Percentiles rank a stretch among this genome's conserved stretches.
Evolutionary conservation across 768 basidiomycete genomes (phyloP).

Genomic region (Kwoniella europaea): DNA sequence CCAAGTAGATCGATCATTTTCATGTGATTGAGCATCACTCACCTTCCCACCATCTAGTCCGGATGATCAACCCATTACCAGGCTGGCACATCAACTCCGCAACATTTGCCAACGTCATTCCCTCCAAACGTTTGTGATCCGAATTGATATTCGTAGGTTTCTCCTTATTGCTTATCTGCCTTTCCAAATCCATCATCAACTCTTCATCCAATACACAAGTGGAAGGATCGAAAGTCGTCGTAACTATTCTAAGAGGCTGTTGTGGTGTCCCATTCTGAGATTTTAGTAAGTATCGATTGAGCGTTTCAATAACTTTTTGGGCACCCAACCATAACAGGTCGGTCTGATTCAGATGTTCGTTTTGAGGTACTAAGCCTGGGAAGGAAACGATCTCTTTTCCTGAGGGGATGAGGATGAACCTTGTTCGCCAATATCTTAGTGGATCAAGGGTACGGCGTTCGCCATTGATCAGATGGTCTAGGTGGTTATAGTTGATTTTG

Average conservation of each 20-base stretch:
- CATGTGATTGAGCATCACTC: constrained; percentile 14
- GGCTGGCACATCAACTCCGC: constrained; percentile 61
- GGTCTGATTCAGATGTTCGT: constrained; percentile 71
- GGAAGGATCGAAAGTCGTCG: constrained; percentile 82
- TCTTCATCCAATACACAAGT: constrained; percentile 77
- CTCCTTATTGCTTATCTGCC: constrained; percentile 64
- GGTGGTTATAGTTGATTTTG: constrained; percentile 55
- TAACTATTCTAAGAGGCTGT: constrained; percentile 74
- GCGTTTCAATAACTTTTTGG: constrained; percentile 85
- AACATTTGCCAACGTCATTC: constrained; percentile 69
- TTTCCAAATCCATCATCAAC: constrained; percentile 78
- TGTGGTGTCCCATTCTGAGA: constrained; percentile 55
- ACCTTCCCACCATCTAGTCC: constrained; percentile 82
- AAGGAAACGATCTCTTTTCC: constrained; percentile 65
- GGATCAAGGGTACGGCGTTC: constrained; percentile 67
- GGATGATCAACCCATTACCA: constrained; percentile 75
- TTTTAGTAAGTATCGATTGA: constrained; percentile 82
- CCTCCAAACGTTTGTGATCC: constrained; percentile 60
- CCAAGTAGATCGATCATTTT: too few species aligned
- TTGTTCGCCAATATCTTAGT: constrained; percentile 88
- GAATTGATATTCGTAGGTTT: constrained; percentile 24
- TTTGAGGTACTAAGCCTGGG: constrained; percentile 60
- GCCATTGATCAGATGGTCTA: constrained; percentile 57
- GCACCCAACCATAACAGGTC: constrained; percentile 87
- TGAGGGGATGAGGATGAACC: constrained; percentile 90